These are phyloP conservation scores for Monosporozyma aquatica DNA, from an alignment of 805 yeast genomes.

Conservation along the genomic window DNA sequence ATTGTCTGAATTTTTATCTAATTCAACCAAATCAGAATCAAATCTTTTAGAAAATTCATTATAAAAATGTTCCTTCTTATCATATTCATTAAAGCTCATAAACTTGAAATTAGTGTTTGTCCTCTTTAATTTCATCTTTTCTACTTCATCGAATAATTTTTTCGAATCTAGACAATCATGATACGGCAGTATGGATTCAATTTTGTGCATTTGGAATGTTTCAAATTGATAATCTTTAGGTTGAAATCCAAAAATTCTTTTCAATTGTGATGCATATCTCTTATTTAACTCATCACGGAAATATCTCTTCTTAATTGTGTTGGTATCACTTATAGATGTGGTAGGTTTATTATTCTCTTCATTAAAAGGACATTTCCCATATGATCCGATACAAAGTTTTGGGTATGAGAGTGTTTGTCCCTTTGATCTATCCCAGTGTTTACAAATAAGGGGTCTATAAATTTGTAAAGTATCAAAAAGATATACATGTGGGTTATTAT, in stretches of 20 bases:
- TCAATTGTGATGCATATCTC: conserved; percentile 25
- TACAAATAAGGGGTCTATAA: conserved; percentile 65
- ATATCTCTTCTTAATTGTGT: conserved; percentile 23
- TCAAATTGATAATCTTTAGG: conserved; percentile 21
- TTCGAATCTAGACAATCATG: conserved; percentile 5
- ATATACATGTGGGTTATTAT: conserved; percentile 43
- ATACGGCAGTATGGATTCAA: neutral
- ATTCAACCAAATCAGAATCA: neutral
- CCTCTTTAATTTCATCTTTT: conserved; percentile 6
- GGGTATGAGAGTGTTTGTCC: conserved; percentile 32
- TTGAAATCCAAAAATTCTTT: conserved; percentile 23
- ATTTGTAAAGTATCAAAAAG: conserved; percentile 69
- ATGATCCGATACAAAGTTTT: conserved; percentile 15
- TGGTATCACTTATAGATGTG: conserved; percentile 5
- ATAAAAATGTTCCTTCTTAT: neutral
- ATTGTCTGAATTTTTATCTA: neutral
- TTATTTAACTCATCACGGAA: conserved; percentile 27
- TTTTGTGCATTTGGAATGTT: conserved; percentile 12
- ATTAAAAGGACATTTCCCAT: conserved; percentile 73
- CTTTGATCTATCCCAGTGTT: conserved; percentile 56
- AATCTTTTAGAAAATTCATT: neutral
- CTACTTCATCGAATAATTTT: neutral
- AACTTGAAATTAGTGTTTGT: conserved; percentile 5
- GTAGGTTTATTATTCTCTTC: conserved; percentile 10
- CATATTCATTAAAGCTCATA: conserved; percentile 9